Base-by-base conservation (phyloP, 2,329 filamentous ascomycete species). In the Aspergillus novofumigatus region DNA sequence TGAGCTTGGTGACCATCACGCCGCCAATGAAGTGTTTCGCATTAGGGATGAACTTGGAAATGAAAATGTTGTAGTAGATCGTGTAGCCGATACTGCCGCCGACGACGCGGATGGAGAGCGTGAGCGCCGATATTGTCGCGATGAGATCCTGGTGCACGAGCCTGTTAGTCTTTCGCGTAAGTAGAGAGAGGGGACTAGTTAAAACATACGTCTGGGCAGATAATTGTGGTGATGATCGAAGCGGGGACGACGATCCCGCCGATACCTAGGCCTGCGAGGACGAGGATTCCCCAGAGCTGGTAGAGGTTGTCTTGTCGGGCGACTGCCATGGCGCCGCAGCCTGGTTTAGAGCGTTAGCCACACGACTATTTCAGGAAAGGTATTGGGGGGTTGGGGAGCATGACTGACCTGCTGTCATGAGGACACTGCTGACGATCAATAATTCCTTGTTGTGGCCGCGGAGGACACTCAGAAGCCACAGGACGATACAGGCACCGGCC, bases 231-330 rank as follows among this genome's bases (percentile, higher is more conserved):
- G 56, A 89, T 86, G 62, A 89, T 86, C 1, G 83, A 85, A 1
- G 84, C 82, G 0, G 86, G 87, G 4, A 90, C 83, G 17, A 89
- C 82, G 52, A 89, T 86, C 1, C 84, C 86, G 6, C 86, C 87
- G 4, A 89, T 84, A 6, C 87, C 87, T 2, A 89, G 69, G 4
- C 84, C 82, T 1, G 85, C 84, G 4, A 89, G 67, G 14, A 83
- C 74, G n/a, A 89, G 75, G 26, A 88, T 72, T 14, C 77, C 80
- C 74, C 82, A 87, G 17, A 86, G 72, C 20, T 76, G 72, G 57
- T 77, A 62, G 52, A 86, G 75, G 63, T 86, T 87, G 68, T 85
- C 76, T 3, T 74, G 68, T 2, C 71, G 72, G 0, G 79, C 80
- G 23, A 80, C 71, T 1, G 83, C 74, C 56, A 87, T 72, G 3